phyloP scores from a whole-genome alignment of 169 alveolate genomes.

The Plasmodium cynomolgi region DNA sequence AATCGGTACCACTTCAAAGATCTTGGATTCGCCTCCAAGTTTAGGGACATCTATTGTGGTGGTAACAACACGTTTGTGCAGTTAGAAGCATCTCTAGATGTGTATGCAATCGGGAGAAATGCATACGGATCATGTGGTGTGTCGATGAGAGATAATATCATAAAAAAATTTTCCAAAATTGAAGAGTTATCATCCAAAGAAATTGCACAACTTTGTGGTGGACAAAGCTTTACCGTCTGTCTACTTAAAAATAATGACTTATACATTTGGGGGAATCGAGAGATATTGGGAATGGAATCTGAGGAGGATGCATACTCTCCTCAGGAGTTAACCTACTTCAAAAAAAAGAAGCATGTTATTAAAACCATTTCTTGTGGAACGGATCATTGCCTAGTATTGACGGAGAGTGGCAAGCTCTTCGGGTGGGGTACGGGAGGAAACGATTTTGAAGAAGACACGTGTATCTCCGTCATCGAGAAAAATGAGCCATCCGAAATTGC shows the following conservation, averaged over 20 bases:
- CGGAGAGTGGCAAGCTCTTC: slow-evolving; percentile 46
- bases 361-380: slow-evolving; percentile 55
- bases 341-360: slow-evolving; percentile 11
- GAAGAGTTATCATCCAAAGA: slow-evolving; percentile 75
- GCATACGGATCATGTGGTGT: slow-evolving; percentile 89
- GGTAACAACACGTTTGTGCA: slow-evolving; percentile 87
- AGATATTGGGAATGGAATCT: slow-evolving; percentile 76
- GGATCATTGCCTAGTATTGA: slow-evolving; percentile 70
- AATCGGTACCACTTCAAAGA: slow-evolving; percentile 73
- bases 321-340: slow-evolving; percentile 13
- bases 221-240: slow-evolving; percentile 88
- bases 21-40: slow-evolving; percentile 66
- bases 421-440: slow-evolving; percentile 76
- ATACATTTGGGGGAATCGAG: slow-evolving; percentile 88
- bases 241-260: slow-evolving; percentile 82
- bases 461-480: slow-evolving; percentile 14
- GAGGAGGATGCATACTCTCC: slow-evolving; percentile 63
- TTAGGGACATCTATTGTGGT: slow-evolving; percentile 83
- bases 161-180: slow-evolving; percentile 76
- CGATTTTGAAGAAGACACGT: slow-evolving; percentile 29
- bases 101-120: slow-evolving; percentile 88
- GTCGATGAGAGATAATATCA: slow-evolving; percentile 74
- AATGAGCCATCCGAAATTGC: slow-evolving; percentile 51
- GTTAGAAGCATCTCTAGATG: slow-evolving; percentile 74
- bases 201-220: slow-evolving; percentile 84